Evolutionary conservation across 2,329 filamentous ascomycete species (phyloP).

Genomic region (Leptographium galeiforme): DNA sequence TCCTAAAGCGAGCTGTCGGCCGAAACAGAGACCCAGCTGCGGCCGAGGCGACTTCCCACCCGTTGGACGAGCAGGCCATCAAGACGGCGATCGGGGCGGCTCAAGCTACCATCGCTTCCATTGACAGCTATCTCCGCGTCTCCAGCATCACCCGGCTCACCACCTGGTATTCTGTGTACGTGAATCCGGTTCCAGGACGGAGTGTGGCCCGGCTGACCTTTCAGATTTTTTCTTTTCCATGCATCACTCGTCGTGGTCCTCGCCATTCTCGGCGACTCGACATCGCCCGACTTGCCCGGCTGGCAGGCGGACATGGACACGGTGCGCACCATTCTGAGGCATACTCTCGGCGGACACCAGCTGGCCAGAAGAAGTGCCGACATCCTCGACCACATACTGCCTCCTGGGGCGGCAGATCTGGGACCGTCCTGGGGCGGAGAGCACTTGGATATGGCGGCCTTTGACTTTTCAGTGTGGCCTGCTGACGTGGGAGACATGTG

Average conservation of each 20-base stretch:
- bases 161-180: constrained; percentile 4
- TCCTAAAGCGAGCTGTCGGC: constrained; percentile 1
- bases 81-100: constrained; percentile 1
- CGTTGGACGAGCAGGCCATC: neutral
- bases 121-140: neutral
- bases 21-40: neutral
- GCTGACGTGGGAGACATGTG: constrained; percentile 1
- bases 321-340: neutral
- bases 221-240: constrained; percentile 3
- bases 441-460: neutral
- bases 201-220: no score
- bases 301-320: constrained; percentile 1
- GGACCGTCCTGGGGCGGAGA: neutral
- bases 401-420: neutral
- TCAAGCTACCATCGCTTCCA: neutral
- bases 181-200: neutral
- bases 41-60: neutral
- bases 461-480: constrained; percentile 4
- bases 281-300: neutral
- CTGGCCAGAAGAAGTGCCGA: constrained; percentile 2
- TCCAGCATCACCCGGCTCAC: neutral
- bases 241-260: constrained; percentile 3
- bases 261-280: neutral
- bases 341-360: neutral
- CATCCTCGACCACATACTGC: constrained; percentile 1